Conservation (phyloP, 805 yeast genomes). For the Ogataea nitratoaversa region DNA sequence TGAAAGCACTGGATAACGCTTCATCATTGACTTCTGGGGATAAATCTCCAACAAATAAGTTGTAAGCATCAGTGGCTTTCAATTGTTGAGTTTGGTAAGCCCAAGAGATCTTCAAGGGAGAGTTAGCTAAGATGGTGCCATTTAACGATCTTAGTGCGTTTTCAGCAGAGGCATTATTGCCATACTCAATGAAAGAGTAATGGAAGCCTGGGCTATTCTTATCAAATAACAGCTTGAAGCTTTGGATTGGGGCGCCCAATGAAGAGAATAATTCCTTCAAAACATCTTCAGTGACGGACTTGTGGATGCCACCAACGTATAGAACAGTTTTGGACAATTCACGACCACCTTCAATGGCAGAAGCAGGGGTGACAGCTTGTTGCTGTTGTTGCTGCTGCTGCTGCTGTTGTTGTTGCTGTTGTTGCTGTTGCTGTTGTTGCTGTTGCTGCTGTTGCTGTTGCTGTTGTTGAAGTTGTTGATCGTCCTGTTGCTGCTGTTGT, state of each 20-base stretch:
- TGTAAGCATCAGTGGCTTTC: conserved; percentile 50
- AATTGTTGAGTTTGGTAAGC: conserved; percentile 80
- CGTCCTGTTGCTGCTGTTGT: not conserved
- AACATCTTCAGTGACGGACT: conserved; percentile 58
- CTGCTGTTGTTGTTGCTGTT: conserved; percentile 3
- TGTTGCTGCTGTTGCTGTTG: conserved; percentile 9
- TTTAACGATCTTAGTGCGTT: conserved; percentile 58
- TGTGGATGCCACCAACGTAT: conserved; percentile 73
- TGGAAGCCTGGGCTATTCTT: conserved; percentile 69
- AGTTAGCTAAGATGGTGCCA: conserved; percentile 49
- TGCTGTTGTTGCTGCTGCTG: conserved; percentile 1
- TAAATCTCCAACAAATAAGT: conserved; percentile 83
- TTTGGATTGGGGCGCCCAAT: conserved; percentile 51
- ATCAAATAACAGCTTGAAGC: conserved; percentile 70
- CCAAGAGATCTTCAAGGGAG: conserved; percentile 66
- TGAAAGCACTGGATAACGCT: conserved; percentile 52
- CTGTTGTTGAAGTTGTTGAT: not conserved
- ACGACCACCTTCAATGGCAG: conserved; percentile 76
- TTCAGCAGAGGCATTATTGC: conserved; percentile 51
- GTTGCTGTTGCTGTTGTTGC: conserved; percentile 4
- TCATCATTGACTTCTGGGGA: conserved; percentile 82
- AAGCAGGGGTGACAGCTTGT: conserved; percentile 42
- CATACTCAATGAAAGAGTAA: conserved; percentile 82
- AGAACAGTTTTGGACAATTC: conserved; percentile 69
- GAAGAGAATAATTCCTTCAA: conserved; percentile 56